phyloP scores from a whole-genome alignment of 2,329 filamentous ascomycete species.

The Thielaviopsis punctulata region DNA sequence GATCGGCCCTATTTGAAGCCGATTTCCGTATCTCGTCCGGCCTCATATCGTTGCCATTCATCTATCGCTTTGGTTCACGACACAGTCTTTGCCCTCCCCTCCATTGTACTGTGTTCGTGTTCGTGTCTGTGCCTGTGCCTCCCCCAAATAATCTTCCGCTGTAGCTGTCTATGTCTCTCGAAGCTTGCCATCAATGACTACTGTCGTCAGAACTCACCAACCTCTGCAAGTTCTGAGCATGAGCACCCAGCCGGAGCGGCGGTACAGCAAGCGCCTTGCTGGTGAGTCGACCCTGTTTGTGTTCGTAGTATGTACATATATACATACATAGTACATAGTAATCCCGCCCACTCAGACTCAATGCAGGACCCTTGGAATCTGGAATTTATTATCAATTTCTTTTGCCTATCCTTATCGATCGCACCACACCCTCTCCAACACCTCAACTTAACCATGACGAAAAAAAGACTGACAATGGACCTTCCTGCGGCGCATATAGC shows the following conservation, averaged over 20 bases:
- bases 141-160: background rate
- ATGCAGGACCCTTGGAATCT: slow-evolving; percentile 15
- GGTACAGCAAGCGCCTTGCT: slow-evolving; percentile 47
- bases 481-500: slow-evolving; percentile 16
- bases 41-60: background rate
- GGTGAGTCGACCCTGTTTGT: slow-evolving; percentile 27
- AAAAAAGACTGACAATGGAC: slow-evolving; percentile 6
- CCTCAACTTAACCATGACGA: background rate
- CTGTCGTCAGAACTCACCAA: slow-evolving; percentile 45
- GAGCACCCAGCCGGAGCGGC: slow-evolving; percentile 43
- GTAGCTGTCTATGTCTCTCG: slow-evolving; percentile 9
- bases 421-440: background rate
- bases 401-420: background rate
- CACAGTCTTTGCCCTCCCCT: background rate
- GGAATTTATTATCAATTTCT: background rate
- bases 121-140: too few relatives aligned
- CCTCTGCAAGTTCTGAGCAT: slow-evolving; percentile 53
- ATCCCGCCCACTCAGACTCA: background rate
- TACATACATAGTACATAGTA: background rate
- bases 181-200: slow-evolving; percentile 47
- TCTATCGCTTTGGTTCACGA: background rate
- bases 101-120: background rate
- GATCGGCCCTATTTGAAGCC: slow-evolving; percentile 3
- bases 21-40: slow-evolving; percentile 1
- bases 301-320: too few relatives aligned